Conservation (phyloP, 495 filamentous ascomycete genomes). For the Recurvomyces mirabilis region DNA sequence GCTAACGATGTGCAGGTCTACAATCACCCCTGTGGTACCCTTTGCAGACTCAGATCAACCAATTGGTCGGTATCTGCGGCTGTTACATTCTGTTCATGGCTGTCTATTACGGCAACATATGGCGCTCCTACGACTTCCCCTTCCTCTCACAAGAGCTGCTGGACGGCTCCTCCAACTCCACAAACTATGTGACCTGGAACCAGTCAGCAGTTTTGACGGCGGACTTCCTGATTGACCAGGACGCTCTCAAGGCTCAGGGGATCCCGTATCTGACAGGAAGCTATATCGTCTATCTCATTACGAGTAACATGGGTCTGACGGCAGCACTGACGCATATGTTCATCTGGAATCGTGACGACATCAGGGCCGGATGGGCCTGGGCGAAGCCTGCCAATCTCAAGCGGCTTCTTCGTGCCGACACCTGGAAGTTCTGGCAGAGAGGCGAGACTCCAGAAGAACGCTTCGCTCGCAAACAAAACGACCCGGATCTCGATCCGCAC, state of each 20-base stretch:
- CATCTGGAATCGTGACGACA: slow-evolving; percentile 30
- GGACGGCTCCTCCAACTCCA: slow-evolving; percentile 3
- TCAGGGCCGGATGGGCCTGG: slow-evolving; percentile 27
- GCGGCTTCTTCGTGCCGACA: slow-evolving; percentile 10
- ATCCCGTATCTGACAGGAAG: slow-evolving; percentile 35
- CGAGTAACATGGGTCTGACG: slow-evolving; percentile 35
- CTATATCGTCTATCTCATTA: slow-evolving; percentile 35
- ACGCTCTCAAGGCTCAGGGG: slow-evolving; percentile 3
- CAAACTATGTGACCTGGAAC: slow-evolving; percentile 9
- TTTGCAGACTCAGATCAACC: slow-evolving; percentile 30
- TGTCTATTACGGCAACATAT: slow-evolving; percentile 41
- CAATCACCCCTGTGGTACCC: slow-evolving; percentile 25
- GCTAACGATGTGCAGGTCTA: too few relatives aligned
- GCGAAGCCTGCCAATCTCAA: slow-evolving; percentile 12
- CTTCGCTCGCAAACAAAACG: slow-evolving; percentile 5
- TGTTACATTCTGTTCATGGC: slow-evolving; percentile 36
- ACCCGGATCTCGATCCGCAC: slow-evolving; percentile 35
- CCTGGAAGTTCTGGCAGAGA: slow-evolving; percentile 29
- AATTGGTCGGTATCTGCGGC: slow-evolving; percentile 35
- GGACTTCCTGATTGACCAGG: slow-evolving; percentile 4
- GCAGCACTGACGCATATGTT: slow-evolving; percentile 34
- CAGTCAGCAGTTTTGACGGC: slow-evolving; percentile 8
- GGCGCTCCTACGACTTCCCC: slow-evolving; percentile 19
- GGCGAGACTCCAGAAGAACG: slow-evolving; percentile 15
- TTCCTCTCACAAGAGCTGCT: slow-evolving; percentile 17